Evolutionary conservation across 257 asterid species (phyloP), one percentile per base, ranked within the genome.

Genomic region (Nicotiana knightiana): DNA sequence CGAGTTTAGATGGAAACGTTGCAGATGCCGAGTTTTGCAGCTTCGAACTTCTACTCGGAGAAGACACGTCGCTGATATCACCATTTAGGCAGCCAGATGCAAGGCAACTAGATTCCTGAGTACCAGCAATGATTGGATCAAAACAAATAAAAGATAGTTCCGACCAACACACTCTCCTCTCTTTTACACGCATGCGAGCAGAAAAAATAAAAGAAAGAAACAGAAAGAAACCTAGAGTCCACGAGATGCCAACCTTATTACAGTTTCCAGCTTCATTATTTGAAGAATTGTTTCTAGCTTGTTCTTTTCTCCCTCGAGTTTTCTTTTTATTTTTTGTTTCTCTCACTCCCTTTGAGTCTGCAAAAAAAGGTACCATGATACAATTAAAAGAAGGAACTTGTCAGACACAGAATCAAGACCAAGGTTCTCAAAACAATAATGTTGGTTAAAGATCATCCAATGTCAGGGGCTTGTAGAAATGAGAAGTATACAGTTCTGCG

Each of bases 281-380:
- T 59, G 85, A 81, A 15, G 83, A 82, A 35, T 80, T 67, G 61
- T 70, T 81, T 46, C 75, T 77, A 55, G 39, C 8, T 5, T 76
- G 83, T 59, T 85, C 89, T 83, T 85, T 88, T 51, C 83, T 86
- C 80, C 89, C 71, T 33, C 88, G 71, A 67, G 77, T 85, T 86
- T 86, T 88, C 89, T 86, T 88, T 70, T 88, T 88, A 24, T 83
- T 88, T 67, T 85, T 88, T 64, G 79, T 24, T 62, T 84, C 68
- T 84, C 84, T 86, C 17, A 12, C 87, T 54, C 85, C 91, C 84
- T 86, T 88, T 17, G 84, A 71, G 71, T 86, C 91, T 88, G 86
- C 81, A 83, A 9, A 84, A 81, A 15, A 82, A 39, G 48, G n/a
- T 64, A 32, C 73, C 39, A 61, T 80, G 26, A 70, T 62, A 67